Conservation (phyloP, 163 green algal genomes). For the Chlorella variabilis region DNA sequence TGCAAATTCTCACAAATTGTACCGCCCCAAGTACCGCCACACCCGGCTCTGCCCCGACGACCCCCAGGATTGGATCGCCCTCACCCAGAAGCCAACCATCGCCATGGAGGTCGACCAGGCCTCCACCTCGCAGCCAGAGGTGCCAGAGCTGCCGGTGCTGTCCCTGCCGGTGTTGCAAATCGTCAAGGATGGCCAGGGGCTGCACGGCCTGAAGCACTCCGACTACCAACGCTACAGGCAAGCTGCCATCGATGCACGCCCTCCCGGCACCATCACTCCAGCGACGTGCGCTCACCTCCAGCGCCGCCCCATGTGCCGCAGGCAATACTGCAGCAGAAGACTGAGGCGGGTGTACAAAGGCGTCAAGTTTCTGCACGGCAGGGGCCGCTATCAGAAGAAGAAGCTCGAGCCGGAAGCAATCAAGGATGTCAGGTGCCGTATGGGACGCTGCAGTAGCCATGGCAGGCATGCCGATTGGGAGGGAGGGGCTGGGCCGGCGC, state of each 20-base stretch:
- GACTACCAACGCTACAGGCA: conserved; percentile 91
- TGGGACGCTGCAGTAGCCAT: not conserved
- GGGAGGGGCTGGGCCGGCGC: not conserved
- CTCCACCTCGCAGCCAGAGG: not conserved
- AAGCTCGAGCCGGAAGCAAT: conserved; percentile 66
- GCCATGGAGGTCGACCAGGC: conserved; percentile 21
- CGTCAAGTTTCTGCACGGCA: conserved; percentile 83
- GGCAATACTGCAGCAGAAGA: conserved; percentile 80
- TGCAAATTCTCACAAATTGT: too few relatives aligned
- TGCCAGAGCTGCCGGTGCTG: conserved; percentile 32
- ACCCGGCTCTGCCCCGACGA: too few relatives aligned
- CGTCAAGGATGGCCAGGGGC: conserved; percentile 73
- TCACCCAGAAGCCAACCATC: not conserved
- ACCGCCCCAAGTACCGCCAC: too few relatives aligned
- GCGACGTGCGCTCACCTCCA: too few relatives aligned
- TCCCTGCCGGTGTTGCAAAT: conserved; percentile 57
- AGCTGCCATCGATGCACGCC: too few relatives aligned
- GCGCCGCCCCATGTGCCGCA: conserved; percentile 44
- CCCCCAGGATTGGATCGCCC: too few relatives aligned
- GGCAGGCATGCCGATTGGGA: too few relatives aligned
- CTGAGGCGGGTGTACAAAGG: conserved; percentile 76
- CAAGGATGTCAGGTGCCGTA: conserved; percentile 65
- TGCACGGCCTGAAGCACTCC: conserved; percentile 87
- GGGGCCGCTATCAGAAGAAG: conserved; percentile 77
- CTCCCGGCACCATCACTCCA: too few relatives aligned